Evolutionary conservation across 2,329 filamentous ascomycete species (phyloP).

Genomic region (Colletotrichum tofieldiae): DNA sequence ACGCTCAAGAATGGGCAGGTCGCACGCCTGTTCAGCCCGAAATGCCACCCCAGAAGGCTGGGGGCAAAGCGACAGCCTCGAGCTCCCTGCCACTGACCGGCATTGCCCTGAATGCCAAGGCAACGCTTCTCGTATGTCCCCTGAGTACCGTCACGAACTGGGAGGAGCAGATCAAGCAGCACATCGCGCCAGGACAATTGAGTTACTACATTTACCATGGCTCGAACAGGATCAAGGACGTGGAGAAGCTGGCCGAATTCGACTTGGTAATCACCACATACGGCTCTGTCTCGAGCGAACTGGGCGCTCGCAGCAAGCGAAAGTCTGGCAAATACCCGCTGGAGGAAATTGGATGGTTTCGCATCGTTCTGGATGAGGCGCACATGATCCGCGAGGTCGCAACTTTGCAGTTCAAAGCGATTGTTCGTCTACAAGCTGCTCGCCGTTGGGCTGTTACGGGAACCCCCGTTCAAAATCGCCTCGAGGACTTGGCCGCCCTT

Average conservation of each 20-base stretch:
- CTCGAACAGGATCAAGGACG: slow-evolving; percentile 78
- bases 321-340: slow-evolving; percentile 77
- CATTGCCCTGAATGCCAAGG: slow-evolving; percentile 78
- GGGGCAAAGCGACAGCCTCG: slow-evolving; percentile 55
- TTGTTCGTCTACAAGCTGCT: slow-evolving; percentile 83
- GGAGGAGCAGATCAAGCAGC: slow-evolving; percentile 91
- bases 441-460: slow-evolving; percentile 98
- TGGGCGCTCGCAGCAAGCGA: slow-evolving; percentile 73
- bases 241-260: slow-evolving; percentile 77
- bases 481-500: slow-evolving; percentile 90
- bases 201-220: slow-evolving; percentile 92
- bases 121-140: slow-evolving; percentile 90
- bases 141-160: slow-evolving; percentile 94
- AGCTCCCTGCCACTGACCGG: slow-evolving; percentile 65
- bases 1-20: slow-evolving; percentile 74
- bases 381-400: slow-evolving; percentile 92
- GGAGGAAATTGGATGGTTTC: slow-evolving; percentile 89
- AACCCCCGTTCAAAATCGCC: slow-evolving; percentile 93
- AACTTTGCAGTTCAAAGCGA: slow-evolving; percentile 87
- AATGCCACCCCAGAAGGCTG: slow-evolving; percentile 54
- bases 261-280: slow-evolving; percentile 96
- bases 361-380: slow-evolving; percentile 93
- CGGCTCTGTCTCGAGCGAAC: slow-evolving; percentile 86
- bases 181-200: slow-evolving; percentile 77
- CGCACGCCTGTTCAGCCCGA: slow-evolving; percentile 67